These are phyloP conservation scores for Croton laevigatus DNA, from an alignment of 441 rosid genomes.

Conservation along the genomic window DNA sequence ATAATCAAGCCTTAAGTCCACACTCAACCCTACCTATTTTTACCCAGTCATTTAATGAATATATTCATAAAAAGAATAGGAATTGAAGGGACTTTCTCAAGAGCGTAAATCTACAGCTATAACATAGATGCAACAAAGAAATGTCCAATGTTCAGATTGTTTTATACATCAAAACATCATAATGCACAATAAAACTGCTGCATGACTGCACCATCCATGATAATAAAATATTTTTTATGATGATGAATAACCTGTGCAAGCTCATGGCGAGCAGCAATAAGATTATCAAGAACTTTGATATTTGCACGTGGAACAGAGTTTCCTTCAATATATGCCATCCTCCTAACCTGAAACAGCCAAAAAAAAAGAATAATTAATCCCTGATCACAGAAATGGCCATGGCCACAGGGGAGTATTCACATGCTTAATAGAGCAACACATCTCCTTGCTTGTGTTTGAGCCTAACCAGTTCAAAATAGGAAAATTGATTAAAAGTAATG, in stretches of 20 bases:
- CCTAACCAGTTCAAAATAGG: neutral
- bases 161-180: neutral
- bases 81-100: conserved; percentile 1
- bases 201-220: conserved; percentile 3
- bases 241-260: conserved; percentile 69
- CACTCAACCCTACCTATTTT: neutral
- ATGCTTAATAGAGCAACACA: conserved; percentile 1
- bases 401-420: neutral
- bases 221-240: conserved; percentile 1
- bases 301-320: conserved; percentile 79
- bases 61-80: neutral
- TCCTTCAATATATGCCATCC: conserved; percentile 69
- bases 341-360: conserved; percentile 58
- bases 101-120: neutral
- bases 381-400: conserved; percentile 16
- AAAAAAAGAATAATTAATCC: conserved; percentile 10
- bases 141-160: neutral
- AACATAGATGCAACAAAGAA: neutral
- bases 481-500: neutral
- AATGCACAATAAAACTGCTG: conserved; percentile 9
- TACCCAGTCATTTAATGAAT: neutral
- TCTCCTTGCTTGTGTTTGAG: neutral
- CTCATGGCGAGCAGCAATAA: conserved; percentile 80
- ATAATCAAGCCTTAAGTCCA: neutral
- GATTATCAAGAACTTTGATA: conserved; percentile 70